Evolutionary conservation across 1,284 basidiomycete genomes (phyloP), one percentile per base, ranked within the genome.

Genomic region (Ceratobasidium sp.): DNA sequence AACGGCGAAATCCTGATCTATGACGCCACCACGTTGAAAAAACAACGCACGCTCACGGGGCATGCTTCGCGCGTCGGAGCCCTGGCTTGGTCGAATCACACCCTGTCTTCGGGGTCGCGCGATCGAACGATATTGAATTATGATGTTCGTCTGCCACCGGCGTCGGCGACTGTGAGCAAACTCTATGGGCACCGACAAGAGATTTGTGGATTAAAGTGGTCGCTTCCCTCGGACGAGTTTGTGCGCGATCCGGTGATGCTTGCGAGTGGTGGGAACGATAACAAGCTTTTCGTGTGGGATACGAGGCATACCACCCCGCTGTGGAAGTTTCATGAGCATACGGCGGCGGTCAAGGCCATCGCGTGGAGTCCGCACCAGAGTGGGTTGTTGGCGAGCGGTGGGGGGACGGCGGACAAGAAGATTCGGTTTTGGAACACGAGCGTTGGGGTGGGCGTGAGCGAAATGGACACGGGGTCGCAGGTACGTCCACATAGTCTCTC

Each of bases 241-340:
- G 77, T 10, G 69, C 77, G 79, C 34, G 80, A 84, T 60, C 82
- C 84, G 5, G 89, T 90, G 60, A 89, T 88, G 73, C 85, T 99
- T 1, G 96, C 96, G 3, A 94, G 92, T 72, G 96, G 97, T 0
- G 96, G 96, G 0, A 99, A 99, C 79, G 97, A 99, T 80, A 99
- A 99, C 81, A 96, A 97, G 80, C 90, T 99, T 8, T 94, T 94
- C 75, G 93, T 99, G 67, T 99, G 96, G 94, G 94, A 97, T 80
- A 81, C 80, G 54, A 77, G 70, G 15, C 40, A 68, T 67, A 65
- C 65, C 79, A 71, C 25, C 58, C 96, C 96, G 0, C 80, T 98
- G 15, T 95, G 91, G 87, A 92, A 94, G 75, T 99, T 98, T 78
- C 93, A 94, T 69, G 93, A 98, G 73, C 97, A 99, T 77, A 92